Conservation (phyloP, 108 stramenopile genomes). For the Skeletonema costatum region DNA sequence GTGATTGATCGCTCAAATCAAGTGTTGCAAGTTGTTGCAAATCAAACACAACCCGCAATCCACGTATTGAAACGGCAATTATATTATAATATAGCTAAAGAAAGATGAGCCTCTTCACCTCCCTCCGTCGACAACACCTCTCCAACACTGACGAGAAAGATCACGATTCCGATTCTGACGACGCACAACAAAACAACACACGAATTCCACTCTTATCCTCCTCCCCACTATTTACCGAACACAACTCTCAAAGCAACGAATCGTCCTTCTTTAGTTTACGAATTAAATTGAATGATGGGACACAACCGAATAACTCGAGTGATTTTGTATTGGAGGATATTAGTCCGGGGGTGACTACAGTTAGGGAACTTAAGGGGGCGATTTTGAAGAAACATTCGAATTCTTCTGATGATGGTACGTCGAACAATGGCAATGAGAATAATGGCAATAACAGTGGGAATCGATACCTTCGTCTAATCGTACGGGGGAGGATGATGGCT, state of each 20-base stretch:
- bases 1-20: too few species aligned
- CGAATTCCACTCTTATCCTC: neutral
- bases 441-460: neutral
- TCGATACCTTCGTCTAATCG: constrained; percentile 74
- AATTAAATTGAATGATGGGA: constrained; percentile 33
- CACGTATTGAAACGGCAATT: too few species aligned
- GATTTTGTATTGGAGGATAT: constrained; percentile 10
- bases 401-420: neutral
- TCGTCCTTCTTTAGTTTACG: constrained; percentile 5
- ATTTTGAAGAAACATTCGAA: constrained; percentile 14
- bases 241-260: neutral
- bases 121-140: neutral
- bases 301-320: neutral
- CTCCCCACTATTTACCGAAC: neutral
- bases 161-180: neutral
- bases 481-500: constrained; percentile 71
- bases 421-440: neutral
- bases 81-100: too few species aligned
- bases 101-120: neutral
- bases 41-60: too few species aligned
- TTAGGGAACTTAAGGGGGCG: constrained; percentile 15
- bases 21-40: too few species aligned
- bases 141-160: neutral
- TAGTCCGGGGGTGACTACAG: neutral
- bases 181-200: neutral